Evolutionary conservation across 768 basidiomycete species (phyloP).

Genomic region (Calocybe cyanea): DNA sequence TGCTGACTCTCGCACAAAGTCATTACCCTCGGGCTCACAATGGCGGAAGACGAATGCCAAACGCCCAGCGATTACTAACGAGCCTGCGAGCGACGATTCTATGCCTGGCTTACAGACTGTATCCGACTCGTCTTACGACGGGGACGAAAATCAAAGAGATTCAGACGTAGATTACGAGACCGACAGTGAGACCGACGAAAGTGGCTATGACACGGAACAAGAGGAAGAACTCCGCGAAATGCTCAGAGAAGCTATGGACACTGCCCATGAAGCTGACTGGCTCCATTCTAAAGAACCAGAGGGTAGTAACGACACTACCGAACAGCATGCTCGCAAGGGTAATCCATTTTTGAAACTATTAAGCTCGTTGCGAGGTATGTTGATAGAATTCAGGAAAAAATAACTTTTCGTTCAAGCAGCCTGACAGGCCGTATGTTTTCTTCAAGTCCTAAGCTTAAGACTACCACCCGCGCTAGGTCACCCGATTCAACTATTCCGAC

Average conservation of each 20-base stretch:
- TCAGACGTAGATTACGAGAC: conserved; percentile 34
- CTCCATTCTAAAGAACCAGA: conserved; percentile 41
- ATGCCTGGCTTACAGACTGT: conserved; percentile 70
- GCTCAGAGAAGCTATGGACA: conserved; percentile 71
- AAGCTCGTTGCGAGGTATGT: conserved; percentile 66
- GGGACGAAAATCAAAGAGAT: conserved; percentile 28
- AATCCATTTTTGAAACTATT: conserved; percentile 80
- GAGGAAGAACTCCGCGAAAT: conserved; percentile 63
- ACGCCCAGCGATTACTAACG: conserved; percentile 49
- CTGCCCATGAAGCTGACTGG: conserved; percentile 57
- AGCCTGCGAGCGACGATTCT: conserved; percentile 42
- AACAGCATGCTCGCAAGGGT: conserved; percentile 51
- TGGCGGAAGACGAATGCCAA: conserved; percentile 27
- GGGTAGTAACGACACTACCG: conserved; percentile 40
- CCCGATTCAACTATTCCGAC: neutral
- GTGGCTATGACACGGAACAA: conserved; percentile 61
- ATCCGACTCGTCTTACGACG: conserved; percentile 53
- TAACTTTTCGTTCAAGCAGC: neutral
- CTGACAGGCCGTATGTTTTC: conserved; percentile 61
- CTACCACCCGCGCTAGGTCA: conserved; percentile 24
- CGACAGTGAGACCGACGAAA: conserved; percentile 33
- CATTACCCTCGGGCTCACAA: conserved; percentile 12
- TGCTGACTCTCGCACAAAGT: conserved; percentile 20
- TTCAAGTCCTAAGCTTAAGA: conserved; percentile 37
- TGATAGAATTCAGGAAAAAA: neutral